A percentile compares a stretch with the other conserved stretches of the same genome.
Evolutionary conservation across 2,329 filamentous ascomycete genomes (phyloP).

Genomic region (Colletotrichum sp.): DNA sequence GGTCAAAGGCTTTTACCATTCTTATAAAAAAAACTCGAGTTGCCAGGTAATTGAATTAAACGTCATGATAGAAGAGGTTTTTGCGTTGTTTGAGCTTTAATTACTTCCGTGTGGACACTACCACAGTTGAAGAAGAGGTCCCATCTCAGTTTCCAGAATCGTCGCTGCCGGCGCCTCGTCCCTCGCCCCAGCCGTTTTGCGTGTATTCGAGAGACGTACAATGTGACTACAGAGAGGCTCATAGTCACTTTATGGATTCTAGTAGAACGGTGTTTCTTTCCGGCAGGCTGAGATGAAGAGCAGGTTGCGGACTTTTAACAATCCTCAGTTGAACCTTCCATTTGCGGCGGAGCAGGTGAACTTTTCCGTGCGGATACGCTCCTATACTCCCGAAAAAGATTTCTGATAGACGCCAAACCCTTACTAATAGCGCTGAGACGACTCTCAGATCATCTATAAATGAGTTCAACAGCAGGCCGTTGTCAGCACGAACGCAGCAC

Average conservation of each 20-base stretch:
- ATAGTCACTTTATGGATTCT: rapidly evolving
- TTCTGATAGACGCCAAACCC: background rate
- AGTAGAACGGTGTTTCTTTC: background rate
- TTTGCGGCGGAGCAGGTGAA: rapidly evolving
- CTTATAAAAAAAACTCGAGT: too few relatives aligned
- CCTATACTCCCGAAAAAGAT: background rate
- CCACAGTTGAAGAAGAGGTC: background rate
- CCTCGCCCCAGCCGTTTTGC: rapidly evolving
- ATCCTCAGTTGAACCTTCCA: background rate
- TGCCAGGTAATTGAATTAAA: too few relatives aligned
- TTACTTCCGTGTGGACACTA: background rate
- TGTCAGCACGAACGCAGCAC: rapidly evolving
- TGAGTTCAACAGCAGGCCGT: background rate
- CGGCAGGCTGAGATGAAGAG: background rate
- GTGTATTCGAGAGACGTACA: background rate
- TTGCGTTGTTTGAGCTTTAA: background rate
- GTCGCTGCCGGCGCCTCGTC: background rate
- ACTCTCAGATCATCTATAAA: background rate
- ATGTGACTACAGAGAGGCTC: background rate
- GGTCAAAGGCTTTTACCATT: too few relatives aligned
- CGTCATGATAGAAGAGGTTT: too few relatives aligned
- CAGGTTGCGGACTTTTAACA: background rate
- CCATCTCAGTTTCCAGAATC: background rate
- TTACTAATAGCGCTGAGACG: background rate
- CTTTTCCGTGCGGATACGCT: background rate